Evolutionary conservation across 1,284 basidiomycete genomes (phyloP).

Genomic region (Pseudozyma pruni): DNA sequence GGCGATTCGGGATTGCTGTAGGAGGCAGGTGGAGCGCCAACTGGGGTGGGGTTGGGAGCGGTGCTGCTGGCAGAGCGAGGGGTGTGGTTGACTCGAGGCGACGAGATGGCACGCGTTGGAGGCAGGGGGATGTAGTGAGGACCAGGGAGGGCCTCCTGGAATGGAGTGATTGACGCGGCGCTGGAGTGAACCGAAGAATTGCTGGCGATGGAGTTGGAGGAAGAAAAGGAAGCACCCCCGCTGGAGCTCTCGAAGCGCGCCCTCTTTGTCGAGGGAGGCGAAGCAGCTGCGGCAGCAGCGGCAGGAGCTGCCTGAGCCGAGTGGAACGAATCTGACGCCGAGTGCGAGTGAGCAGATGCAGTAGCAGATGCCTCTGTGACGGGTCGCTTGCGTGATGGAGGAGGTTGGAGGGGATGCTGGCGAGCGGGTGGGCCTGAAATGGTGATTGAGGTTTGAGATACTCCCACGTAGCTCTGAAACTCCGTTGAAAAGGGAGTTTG

Average conservation of each 20-base stretch:
- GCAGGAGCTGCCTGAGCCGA: constrained; percentile 22
- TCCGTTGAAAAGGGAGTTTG: constrained; percentile 16
- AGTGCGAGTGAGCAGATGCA: constrained; percentile 7
- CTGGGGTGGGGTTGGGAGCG: neutral
- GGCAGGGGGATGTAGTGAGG: constrained; percentile 41
- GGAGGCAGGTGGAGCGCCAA: neutral
- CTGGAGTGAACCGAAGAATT: neutral
- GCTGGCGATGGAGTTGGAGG: constrained; percentile 5
- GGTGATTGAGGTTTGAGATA: constrained; percentile 30
- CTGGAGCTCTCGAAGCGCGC: constrained; percentile 40
- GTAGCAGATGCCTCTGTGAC: constrained; percentile 18
- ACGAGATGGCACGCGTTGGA: constrained; percentile 33
- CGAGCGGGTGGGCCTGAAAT: constrained; percentile 29
- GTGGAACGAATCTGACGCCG: constrained; percentile 2
- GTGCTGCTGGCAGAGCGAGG: constrained; percentile 23
- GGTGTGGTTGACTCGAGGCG: constrained; percentile 8
- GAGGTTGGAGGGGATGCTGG: constrained; percentile 22
- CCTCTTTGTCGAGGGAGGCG: constrained; percentile 36
- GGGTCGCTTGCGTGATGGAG: constrained; percentile 42
- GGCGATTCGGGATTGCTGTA: constrained; percentile 26
- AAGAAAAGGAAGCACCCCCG: constrained; percentile 13
- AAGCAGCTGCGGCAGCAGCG: constrained; percentile 17
- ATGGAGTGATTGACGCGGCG: constrained; percentile 17
- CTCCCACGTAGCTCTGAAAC: constrained; percentile 29
- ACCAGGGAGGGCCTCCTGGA: constrained; percentile 15